Percentiles rank a stretch among this genome's conserved stretches.
phyloP scores from a whole-genome alignment of 169 alveolate genomes.

The Theileria luwenshuni region DNA sequence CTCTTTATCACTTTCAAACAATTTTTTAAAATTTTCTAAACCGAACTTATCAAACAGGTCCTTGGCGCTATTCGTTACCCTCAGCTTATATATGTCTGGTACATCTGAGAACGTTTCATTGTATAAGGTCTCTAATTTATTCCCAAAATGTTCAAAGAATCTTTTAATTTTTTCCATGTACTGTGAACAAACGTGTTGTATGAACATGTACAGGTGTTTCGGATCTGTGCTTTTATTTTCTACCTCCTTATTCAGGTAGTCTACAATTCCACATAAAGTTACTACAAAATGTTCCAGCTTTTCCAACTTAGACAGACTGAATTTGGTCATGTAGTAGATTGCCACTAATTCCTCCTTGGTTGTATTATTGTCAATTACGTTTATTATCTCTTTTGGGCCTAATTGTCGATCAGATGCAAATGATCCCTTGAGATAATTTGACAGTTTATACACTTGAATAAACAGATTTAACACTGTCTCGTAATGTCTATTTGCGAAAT shows the following conservation, averaged over 20 bases:
- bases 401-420: background rate
- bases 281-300: background rate
- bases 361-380: background rate
- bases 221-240: conserved; percentile 1
- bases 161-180: background rate
- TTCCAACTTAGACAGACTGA: background rate
- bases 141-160: background rate
- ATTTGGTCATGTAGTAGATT: background rate
- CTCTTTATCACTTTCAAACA: background rate
- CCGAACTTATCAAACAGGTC: background rate
- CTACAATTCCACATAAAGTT: background rate
- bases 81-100: background rate
- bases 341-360: conserved; percentile 1
- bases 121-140: background rate
- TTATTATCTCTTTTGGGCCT: background rate
- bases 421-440: too few relatives aligned
- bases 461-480: conserved; percentile 15
- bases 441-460: conserved; percentile 5
- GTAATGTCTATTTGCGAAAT: background rate
- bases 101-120: background rate
- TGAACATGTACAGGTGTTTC: background rate
- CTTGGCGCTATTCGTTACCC: background rate
- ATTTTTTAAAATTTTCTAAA: background rate
- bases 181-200: background rate
- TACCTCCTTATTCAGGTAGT: conserved; percentile 5